Percentiles rank a stretch among this genome's conserved stretches.
Evolutionary conservation across 2,329 filamentous ascomycete genomes (phyloP).

Genomic region (Ophiostoma sp.): DNA sequence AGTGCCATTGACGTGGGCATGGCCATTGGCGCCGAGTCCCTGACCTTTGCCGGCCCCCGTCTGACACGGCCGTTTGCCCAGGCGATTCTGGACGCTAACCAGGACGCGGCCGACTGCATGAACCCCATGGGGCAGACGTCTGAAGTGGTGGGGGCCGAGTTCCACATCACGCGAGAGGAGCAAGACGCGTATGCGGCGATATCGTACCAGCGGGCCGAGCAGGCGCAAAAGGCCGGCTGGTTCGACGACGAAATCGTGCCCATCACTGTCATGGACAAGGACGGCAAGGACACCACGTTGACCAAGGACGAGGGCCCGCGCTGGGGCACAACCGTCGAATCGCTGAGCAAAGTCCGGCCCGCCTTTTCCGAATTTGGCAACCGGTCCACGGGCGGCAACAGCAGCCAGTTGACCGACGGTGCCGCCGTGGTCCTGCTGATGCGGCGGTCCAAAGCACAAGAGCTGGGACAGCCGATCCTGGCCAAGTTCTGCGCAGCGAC

Average conservation of each 20-base stretch:
- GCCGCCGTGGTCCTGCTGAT: constrained; percentile 87
- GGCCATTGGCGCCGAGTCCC: constrained; percentile 84
- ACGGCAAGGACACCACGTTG: constrained; percentile 78
- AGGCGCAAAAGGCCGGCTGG: constrained; percentile 84
- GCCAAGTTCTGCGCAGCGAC: constrained; percentile 94
- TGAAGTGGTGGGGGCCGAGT: constrained; percentile 92
- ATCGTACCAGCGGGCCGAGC: constrained; percentile 83
- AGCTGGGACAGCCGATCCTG: constrained; percentile 84
- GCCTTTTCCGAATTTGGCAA: constrained; percentile 90
- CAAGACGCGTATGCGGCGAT: constrained; percentile 87
- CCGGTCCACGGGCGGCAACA: constrained; percentile 87
- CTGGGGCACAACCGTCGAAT: constrained; percentile 82
- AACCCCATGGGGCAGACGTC: constrained; percentile 97
- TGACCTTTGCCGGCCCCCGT: constrained; percentile 72
- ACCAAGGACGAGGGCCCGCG: constrained; percentile 88
- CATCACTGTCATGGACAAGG: constrained; percentile 78
- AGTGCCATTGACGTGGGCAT: constrained; percentile 86
- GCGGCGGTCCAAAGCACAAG: constrained; percentile 86
- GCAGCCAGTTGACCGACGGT: constrained; percentile 91
- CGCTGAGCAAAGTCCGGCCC: constrained; percentile 77
- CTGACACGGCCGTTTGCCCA: constrained; percentile 74
- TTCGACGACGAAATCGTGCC: constrained; percentile 95
- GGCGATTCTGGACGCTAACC: constrained; percentile 66
- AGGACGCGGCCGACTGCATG: constrained; percentile 82
- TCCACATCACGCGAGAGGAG: constrained; percentile 73